Conservation (phyloP, 2,329 filamentous ascomycete species). For the Colletotrichum horii region DNA sequence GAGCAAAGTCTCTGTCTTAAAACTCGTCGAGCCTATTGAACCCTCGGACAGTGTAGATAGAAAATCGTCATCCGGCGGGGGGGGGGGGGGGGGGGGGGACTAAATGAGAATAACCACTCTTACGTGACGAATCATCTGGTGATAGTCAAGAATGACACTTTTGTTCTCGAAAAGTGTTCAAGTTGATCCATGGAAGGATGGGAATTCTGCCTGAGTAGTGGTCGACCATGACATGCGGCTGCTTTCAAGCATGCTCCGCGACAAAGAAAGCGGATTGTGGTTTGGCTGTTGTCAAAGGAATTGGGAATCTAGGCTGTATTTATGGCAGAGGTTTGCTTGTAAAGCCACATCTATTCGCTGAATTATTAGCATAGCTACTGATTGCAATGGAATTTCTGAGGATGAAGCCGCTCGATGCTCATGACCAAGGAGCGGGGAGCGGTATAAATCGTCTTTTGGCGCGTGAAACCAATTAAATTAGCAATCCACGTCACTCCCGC, state of each 20-base stretch:
- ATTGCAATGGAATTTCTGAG: not conserved
- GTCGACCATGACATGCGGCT: not conserved
- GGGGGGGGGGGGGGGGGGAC: too few relatives aligned
- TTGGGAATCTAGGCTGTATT: rapidly evolving
- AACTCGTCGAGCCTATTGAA: not conserved
- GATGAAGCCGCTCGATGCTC: too few relatives aligned
- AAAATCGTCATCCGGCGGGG: not conserved
- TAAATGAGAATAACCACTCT: not conserved
- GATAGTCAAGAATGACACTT: not conserved
- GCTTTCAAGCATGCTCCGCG: not conserved
- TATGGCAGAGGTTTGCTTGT: not conserved
- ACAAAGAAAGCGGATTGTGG: rapidly evolving
- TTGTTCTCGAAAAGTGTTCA: rapidly evolving
- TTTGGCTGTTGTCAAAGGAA: not conserved
- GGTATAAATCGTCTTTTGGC: not conserved
- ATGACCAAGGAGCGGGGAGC: too few relatives aligned
- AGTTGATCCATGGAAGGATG: not conserved
- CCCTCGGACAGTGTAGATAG: not conserved
- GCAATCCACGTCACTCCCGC: not conserved
- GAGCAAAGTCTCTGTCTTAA: not conserved
- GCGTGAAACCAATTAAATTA: not conserved
- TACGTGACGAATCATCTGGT: not conserved
- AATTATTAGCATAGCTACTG: not conserved
- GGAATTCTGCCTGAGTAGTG: not conserved
- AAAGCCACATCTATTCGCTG: not conserved